phyloP scores from a whole-genome alignment of 208 protist species.

The Wallacemonas sp. region DNA sequence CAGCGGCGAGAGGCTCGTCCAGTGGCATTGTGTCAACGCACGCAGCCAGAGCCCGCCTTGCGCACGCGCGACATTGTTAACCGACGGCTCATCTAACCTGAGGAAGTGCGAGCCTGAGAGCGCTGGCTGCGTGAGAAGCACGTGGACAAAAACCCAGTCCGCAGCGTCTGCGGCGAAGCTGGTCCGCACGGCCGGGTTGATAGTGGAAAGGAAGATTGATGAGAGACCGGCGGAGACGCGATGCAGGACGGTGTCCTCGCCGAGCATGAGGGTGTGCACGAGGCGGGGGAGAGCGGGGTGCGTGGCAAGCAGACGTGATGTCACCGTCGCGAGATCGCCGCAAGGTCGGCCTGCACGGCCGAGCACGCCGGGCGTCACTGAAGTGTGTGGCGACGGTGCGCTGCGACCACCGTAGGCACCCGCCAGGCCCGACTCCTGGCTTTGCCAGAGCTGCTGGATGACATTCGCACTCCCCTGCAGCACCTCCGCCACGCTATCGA shows the following conservation, averaged over 20 bases:
- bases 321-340: background rate
- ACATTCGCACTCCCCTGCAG: conserved; percentile 16
- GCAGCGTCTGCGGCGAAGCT: conserved; percentile 42
- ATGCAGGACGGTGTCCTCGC: conserved; percentile 21
- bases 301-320: conserved; percentile 23
- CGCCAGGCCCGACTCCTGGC: too few relatives aligned
- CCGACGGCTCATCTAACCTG: conserved; percentile 24
- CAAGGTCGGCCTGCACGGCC: too few relatives aligned
- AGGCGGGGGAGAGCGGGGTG: conserved; percentile 27
- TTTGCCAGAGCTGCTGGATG: conserved; percentile 23
- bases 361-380: too few relatives aligned
- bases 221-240: conserved; percentile 33
- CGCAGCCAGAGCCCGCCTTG: conserved; percentile 52
- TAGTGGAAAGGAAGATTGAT: conserved; percentile 35
- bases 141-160: conserved; percentile 41
- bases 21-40: conserved; percentile 45
- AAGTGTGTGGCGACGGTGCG: too few relatives aligned
- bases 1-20: conserved; percentile 25
- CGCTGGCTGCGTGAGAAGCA: conserved; percentile 45
- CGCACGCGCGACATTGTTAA: conserved; percentile 45
- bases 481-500: conserved; percentile 17
- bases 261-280: conserved; percentile 24
- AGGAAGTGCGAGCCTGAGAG: conserved; percentile 14
- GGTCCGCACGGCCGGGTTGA: conserved; percentile 21
- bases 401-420: too few relatives aligned